These are phyloP conservation scores for Macadamia tetraphylla DNA, from an alignment of 164 flowering plant genomes.

Conservation along the genomic window DNA sequence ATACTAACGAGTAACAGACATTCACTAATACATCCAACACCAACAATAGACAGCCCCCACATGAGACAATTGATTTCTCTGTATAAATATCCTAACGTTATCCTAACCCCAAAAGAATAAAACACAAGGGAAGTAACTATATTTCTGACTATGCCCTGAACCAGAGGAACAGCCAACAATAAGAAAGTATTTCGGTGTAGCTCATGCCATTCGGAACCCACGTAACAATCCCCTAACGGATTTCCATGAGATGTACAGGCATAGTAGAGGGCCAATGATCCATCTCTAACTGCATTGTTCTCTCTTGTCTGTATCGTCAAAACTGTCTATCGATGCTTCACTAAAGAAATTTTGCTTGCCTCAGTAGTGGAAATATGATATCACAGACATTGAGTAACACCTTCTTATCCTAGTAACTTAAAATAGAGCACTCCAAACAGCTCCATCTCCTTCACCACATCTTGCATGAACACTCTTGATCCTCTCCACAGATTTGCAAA, in stretches of 20 bases:
- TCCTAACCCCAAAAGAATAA: background rate
- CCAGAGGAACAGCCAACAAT: background rate
- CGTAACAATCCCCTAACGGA: background rate
- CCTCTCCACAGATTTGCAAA: slow-evolving; percentile 79
- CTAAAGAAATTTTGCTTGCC: background rate
- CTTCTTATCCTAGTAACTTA: slow-evolving; percentile 14
- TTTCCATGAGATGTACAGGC: background rate
- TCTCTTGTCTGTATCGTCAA: background rate
- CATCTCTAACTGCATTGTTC: background rate
- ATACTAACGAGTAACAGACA: too few species aligned
- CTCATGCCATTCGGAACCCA: background rate
- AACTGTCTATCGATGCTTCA: background rate
- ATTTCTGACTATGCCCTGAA: background rate
- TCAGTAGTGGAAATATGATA: background rate
- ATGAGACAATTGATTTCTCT: background rate
- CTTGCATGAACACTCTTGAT: slow-evolving; percentile 63
- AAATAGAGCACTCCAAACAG: slow-evolving; percentile 59
- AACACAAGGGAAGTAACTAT: background rate
- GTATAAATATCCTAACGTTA: background rate
- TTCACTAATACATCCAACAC: background rate
- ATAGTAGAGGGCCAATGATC: background rate
- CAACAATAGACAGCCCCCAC: background rate
- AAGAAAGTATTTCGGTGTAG: background rate
- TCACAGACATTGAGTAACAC: background rate
- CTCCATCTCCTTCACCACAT: slow-evolving; percentile 77